Evolutionary conservation across 148 eudicot genomes (phyloP).

Genomic region (Nepenthes mirabilis): DNA sequence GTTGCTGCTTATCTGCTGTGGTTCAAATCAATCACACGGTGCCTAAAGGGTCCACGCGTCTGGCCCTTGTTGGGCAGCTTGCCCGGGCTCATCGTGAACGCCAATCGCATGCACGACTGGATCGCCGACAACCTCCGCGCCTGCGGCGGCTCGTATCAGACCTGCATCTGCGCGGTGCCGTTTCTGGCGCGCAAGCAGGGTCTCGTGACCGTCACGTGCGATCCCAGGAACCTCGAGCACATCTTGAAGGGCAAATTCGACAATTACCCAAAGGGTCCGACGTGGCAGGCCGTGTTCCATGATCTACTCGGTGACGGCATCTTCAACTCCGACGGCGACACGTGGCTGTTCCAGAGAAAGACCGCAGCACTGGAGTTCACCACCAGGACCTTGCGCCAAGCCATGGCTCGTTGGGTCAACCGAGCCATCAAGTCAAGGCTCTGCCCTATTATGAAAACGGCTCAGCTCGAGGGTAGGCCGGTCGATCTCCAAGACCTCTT

Average conservation of each 20-base stretch:
- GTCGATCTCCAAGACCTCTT: constrained; percentile 76
- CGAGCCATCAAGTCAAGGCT: constrained; percentile 60
- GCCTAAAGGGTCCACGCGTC: constrained; percentile 56
- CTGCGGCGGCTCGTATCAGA: constrained; percentile 84
- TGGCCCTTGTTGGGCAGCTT: constrained; percentile 86
- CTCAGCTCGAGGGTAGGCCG: constrained; percentile 44
- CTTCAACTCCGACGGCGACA: constrained; percentile 85
- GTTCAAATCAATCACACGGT: constrained; percentile 41
- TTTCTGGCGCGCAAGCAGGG: constrained; percentile 63
- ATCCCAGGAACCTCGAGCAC: constrained; percentile 77
- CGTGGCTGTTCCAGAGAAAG: constrained; percentile 92
- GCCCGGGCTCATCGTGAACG: constrained; percentile 59
- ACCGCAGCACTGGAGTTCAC: constrained; percentile 95
- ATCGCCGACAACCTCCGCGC: constrained; percentile 79
- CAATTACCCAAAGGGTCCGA: constrained; percentile 94
- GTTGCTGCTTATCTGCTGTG: constrained; percentile 45
- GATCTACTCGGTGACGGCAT: constrained; percentile 80
- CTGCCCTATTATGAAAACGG: constrained; percentile 49
- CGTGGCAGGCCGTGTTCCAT: constrained; percentile 88
- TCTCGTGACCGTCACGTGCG: constrained; percentile 94
- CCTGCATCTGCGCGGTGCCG: constrained; percentile 56
- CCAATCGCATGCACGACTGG: constrained; percentile 74
- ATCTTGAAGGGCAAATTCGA: constrained; percentile 67
- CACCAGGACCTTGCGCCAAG: constrained; percentile 77
- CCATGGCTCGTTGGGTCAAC: constrained; percentile 94